Conservation (phyloP, 495 filamentous ascomycete species). For the Aspergillus haitiensis region DNA sequence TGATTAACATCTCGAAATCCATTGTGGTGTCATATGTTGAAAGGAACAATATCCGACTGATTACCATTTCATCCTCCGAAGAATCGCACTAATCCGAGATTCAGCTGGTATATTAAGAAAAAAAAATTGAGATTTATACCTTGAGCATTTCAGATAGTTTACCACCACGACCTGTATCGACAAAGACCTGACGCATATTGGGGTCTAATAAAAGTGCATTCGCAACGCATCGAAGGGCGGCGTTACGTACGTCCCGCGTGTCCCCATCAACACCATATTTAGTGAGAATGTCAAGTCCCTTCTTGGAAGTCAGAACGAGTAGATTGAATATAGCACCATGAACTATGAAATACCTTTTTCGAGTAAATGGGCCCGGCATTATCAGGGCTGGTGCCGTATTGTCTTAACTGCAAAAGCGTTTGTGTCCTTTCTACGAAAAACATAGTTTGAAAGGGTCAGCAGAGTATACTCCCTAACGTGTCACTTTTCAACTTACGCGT, state of each 20-base stretch:
- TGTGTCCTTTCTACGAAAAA: constrained; percentile 55
- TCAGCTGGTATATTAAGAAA: constrained; percentile 13
- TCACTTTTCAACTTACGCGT: constrained; percentile 50
- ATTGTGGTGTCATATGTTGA: constrained; percentile 78
- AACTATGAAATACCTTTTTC: constrained; percentile 54
- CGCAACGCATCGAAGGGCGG: constrained; percentile 82
- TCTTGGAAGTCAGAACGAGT: constrained; percentile 24
- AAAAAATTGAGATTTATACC: constrained; percentile 30
- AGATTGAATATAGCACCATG: background rate
- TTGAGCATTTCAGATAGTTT: constrained; percentile 72
- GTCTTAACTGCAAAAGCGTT: constrained; percentile 72
- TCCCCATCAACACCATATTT: constrained; percentile 68
- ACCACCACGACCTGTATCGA: constrained; percentile 71
- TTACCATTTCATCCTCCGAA: constrained; percentile 84
- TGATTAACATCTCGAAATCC: constrained; percentile 67
- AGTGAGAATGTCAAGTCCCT: constrained; percentile 76
- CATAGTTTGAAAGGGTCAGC: constrained; percentile 7
- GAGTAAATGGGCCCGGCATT: constrained; percentile 81
- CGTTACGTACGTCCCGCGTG: constrained; percentile 61
- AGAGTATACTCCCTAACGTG: constrained; percentile 1
- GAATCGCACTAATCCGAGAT: constrained; percentile 56
- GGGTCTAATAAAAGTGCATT: constrained; percentile 77
- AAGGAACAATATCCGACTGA: constrained; percentile 79
- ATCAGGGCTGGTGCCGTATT: constrained; percentile 69
- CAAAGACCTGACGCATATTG: constrained; percentile 74